Evolutionary conservation across 805 yeast genomes (phyloP), one percentile per base, ranked within the genome.

Genomic region (Candida multigemmis): DNA sequence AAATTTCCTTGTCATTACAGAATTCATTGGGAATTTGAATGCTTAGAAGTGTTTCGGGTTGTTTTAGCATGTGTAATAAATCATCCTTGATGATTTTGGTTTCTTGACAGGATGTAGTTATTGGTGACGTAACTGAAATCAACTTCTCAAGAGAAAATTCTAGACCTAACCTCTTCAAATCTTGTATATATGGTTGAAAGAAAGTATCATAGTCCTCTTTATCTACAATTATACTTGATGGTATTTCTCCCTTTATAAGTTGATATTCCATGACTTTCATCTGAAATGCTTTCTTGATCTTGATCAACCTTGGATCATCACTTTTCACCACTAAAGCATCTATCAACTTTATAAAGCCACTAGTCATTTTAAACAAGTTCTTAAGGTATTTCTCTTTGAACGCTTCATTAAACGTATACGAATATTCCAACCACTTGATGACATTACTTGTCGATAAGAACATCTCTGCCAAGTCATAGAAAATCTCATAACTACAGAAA

Each of bases 341-440:
- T 12, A 38, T 23, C 5, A 56, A 17, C 27, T 48, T 49, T n/a
- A 38, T 21, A 23, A 38, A 44, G 2, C 60, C 60, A 13, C 30
- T 33, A 5, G 48, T 22, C 21, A 54, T 34, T 28, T 50, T 56
- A 6, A 41, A 29, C 7, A 36, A 22, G 27, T 53, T 53, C 11
- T 36, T 35, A 6, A 27, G 17, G 32, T 45, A 41, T 28, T 46
- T 50, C 4, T 19, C 23, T 14, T 19, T 16, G n/a, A 36, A 28
- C 8, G 31, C 35, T 2, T 29, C 14, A 16, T 24, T 18, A 7
- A 26, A 11, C 6, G 23, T 28, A 15, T 30, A 21, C 3, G 41
- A 30, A 19, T 23, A 23, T 6, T 23, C 12, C 12, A 48, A 20
- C 61, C 61, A 56, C 19, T 32, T 28, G 5, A 23, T 29, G 20